Evolutionary conservation across 129 eudicot species (phyloP), one percentile per base, ranked within the genome.

Genomic region (Arctium minus): DNA sequence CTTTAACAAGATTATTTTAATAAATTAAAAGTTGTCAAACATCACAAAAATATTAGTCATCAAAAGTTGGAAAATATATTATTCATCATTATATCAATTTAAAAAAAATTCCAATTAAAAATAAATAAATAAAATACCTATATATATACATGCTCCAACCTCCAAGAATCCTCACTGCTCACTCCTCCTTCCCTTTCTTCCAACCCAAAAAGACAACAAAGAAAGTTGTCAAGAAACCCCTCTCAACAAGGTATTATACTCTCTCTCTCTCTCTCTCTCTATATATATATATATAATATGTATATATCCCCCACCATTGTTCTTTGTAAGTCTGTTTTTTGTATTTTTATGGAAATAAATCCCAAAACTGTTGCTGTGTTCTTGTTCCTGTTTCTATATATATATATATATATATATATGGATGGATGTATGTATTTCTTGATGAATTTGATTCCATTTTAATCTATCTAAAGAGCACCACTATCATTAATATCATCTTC

Each of bases 221-320:
- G 27, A 37, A 36, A 76, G 32, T 44, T 17, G 33, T 8, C 65
- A 79, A 42, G 74, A 48, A 69, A 69, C 29, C 18, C 56, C 74
- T 65, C 33, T 27, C 73, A 30, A 42, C 70, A 82, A 76, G 86
- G 81, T 76, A 70, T 9, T 70, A 68, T 17, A 18, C 71, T 74
- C 67, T 75, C 80, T 79, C 65, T 67, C 53, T 37, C 76, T 72
- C 29, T 71, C 73, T 70, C 74, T 71, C 12, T 71, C 30, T 73
- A 4, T 73, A 72, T 73, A 10, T 53, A 38, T 82, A 44, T 37
- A 38, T 39, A 38, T 40, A 13, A 15, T 50, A 15, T 50, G 27
- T 48, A 30, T 81, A 32, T 13, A 62, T 18, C 72, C 38, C 50
- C 40, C 72, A 82, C 65, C 70, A 75, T 67, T 44, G 46, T 68